Evolutionary conservation across 768 basidiomycete species (phyloP), one percentile per base, ranked within the genome.

Genomic region (Coprinopsis sp.): DNA sequence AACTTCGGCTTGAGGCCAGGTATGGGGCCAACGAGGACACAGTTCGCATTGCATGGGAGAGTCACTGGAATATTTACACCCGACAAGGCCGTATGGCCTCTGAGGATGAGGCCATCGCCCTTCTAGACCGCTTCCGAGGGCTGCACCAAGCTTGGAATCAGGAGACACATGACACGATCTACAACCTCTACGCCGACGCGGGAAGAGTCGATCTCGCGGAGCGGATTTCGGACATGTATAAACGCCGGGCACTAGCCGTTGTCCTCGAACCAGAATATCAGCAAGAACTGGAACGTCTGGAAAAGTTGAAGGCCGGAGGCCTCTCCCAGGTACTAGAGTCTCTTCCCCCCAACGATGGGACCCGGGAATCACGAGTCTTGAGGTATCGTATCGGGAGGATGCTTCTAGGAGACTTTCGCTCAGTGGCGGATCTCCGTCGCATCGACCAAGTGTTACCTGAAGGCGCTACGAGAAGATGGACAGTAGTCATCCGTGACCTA

Each of bases 401-500:
- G 39, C 53, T 84, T 16, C 66, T 42, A 28, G 24, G 67, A 28
- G 57, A 64, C 36, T 73, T 74, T n/a, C 64, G 51, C 6, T 55
- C 57, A 23, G 56, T 72, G 10, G 50, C 66, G 6, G 74, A 80
- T 49, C 60, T 84, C 28, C 59, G 59, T 21, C 58, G 62, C 22
- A 67, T 72, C 46, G 71, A 78, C 47, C 52, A 64, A 23, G 64
- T 62, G 12, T 63, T 82, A 5, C 44, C 78, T 40, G 58, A 59
- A 36, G 70, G 74, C 18, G 64, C 65, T 7, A 63, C 68, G 0
- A 52, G 63, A 12, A 76, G 78, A 27, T 87, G 84, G 75, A 69
- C 76, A 4, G 63, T 74, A 44, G 57, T 87, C 27, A 69, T 89
- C 49, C 57, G 59, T 34, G 83, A 84, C 52, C 66, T 67, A 33